These are phyloP conservation scores for Silene uniflora DNA, from an alignment of 148 eudicot species.

Conservation along the genomic window DNA sequence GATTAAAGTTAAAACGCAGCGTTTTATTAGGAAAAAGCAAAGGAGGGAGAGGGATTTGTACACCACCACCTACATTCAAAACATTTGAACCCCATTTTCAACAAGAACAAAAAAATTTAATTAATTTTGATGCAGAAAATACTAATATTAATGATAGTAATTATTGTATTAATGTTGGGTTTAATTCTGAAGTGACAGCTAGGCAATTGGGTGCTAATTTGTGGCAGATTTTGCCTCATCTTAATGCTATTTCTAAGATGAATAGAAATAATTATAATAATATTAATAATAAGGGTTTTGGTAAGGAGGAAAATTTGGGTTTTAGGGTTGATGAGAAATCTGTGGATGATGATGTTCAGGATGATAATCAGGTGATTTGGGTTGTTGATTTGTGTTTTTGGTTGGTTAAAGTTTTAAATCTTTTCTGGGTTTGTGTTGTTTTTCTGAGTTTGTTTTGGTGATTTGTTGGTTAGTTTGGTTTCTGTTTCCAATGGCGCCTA, in stretches of 20 bases:
- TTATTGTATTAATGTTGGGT: neutral
- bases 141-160: neutral
- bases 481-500: neutral
- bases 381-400: neutral
- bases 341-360: constrained; percentile 32
- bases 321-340: constrained; percentile 23
- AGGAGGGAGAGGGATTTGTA: constrained; percentile 46
- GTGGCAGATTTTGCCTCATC: constrained; percentile 58
- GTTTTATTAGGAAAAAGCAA: constrained; percentile 55
- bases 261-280: constrained; percentile 17
- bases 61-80: constrained; percentile 81
- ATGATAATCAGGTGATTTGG: constrained; percentile 45
- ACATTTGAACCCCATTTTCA: constrained; percentile 31
- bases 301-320: constrained; percentile 30
- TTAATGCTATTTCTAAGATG: constrained; percentile 34
- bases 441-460: neutral
- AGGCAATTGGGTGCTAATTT: constrained; percentile 76
- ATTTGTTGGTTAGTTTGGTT: too few relatives aligned
- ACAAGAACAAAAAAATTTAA: neutral
- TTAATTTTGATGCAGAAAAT: neutral
- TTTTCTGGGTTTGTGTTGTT: constrained; percentile 19
- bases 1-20: constrained; percentile 53
- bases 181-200: constrained; percentile 39
- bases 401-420: neutral
- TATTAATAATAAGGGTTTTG: neutral